These are phyloP conservation scores for Blepharisma japonicum DNA, from an alignment of 73 alveolate species.

Conservation along the genomic window DNA sequence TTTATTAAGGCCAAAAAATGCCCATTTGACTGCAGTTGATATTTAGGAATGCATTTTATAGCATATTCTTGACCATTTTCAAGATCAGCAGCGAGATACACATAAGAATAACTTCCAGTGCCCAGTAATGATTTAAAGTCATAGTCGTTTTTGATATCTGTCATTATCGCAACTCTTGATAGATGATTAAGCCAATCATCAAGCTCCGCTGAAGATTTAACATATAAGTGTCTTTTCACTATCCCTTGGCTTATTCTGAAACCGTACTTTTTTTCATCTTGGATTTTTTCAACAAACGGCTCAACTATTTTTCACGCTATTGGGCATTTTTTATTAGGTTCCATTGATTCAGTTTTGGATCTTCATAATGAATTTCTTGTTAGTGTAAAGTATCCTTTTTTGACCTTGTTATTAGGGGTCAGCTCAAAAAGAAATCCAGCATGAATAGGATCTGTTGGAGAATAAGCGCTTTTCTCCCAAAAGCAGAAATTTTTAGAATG, in stretches of 20 bases:
- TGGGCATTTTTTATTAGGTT: background rate
- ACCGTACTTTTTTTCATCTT: background rate
- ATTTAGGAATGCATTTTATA: background rate
- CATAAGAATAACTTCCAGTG: background rate
- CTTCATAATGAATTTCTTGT: background rate
- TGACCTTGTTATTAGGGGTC: background rate
- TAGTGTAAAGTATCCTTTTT: background rate
- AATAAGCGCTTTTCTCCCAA: too few relatives aligned
- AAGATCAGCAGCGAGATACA: background rate
- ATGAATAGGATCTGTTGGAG: too few relatives aligned
- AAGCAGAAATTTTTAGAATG: too few relatives aligned
- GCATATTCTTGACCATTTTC: background rate
- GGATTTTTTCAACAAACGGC: background rate
- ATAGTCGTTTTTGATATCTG: background rate
- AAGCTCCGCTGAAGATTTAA: background rate
- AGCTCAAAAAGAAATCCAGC: too few relatives aligned
- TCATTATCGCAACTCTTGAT: background rate
- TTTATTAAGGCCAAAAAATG: slow-evolving; percentile 52
- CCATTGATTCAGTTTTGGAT: background rate
- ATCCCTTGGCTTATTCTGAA: background rate
- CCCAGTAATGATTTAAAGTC: background rate
- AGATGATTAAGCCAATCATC: background rate
- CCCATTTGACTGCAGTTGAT: background rate
- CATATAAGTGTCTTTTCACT: background rate
- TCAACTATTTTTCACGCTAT: background rate